Evolutionary conservation across 139 green algal genomes (phyloP), one percentile per base, ranked within the genome.

Genomic region (Eudorina sp.): DNA sequence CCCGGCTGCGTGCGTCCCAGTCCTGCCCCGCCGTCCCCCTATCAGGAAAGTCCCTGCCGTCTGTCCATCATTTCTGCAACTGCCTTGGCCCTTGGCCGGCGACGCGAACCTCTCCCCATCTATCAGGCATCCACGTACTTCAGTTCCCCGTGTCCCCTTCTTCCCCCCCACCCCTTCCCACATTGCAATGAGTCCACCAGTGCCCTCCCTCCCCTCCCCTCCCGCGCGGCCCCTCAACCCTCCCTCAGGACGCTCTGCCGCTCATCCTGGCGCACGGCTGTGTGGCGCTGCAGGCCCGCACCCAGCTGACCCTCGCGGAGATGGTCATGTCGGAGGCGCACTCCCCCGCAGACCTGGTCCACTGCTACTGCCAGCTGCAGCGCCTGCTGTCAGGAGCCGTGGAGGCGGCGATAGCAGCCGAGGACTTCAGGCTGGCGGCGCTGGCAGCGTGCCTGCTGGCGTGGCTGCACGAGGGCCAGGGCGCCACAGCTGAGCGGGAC

Each of bases 231-330:
- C 34, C 46, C 48, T 0, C 31, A 25, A 41, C 46, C 38, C 38
- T 1, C 4, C 25, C 55, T 14, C 89, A 92, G 77, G 84, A 82
- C 1, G 88, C 64, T 31, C 62, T 95, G 60, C 92, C 91, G 31
- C 70, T 91, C 0, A 69, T 96, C 25, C 55, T 96, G 66, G 91
- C 89, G 4, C 89, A 95, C 16, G 93, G 91, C 6, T 55, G 70
- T 19, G 38, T 87, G 68, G 68, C 81, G 29, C 38, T 91, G 53
- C 87, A 85, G 83, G 86, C 75, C 0, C 51, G 73, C 4, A 91
- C 84, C n/a, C 92, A 92, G 85, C 55, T 92, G 58, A 46, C 83
- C 36, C 60, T 96, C 58, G 93, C 90, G n/a, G 88, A 95, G 74
- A 72, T 83, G 13, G 40, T 93, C 43, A 72, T 95, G 88, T n/a